phyloP scores from a whole-genome alignment of 208 protist genomes.

The Wallacemonas sp. region DNA sequence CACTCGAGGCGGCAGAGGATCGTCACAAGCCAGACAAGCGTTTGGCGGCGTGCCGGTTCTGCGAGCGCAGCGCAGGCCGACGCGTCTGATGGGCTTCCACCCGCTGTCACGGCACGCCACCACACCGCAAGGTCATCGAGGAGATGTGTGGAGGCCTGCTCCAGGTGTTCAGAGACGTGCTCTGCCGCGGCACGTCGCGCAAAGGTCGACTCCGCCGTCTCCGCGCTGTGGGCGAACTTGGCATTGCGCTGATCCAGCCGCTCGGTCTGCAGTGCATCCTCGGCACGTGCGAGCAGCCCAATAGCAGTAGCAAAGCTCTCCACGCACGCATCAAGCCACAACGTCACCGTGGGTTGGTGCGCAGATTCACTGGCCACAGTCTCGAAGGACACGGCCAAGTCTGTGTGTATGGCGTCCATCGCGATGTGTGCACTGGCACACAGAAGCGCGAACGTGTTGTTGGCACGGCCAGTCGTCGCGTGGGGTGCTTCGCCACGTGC shows the following conservation, averaged over 20 bases:
- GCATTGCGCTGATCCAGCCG: not conserved
- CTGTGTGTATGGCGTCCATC: not conserved
- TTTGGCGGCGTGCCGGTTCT: not conserved
- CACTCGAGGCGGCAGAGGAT: not conserved
- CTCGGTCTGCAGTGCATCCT: not conserved
- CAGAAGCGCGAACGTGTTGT: not conserved
- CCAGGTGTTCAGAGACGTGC: not conserved
- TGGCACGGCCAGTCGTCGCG: not conserved
- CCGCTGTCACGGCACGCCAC: not conserved
- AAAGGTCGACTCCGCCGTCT: not conserved
- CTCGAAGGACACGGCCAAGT: not conserved
- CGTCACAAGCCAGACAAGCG: not conserved
- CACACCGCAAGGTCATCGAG: not conserved
- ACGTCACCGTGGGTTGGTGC: not conserved
- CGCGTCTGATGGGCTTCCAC: no score
- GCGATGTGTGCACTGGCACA: not conserved
- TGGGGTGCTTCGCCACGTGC: not conserved
- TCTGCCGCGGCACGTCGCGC: not conserved
- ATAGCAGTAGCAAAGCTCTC: not conserved
- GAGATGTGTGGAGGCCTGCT: not conserved
- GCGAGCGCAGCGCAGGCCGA: no score
- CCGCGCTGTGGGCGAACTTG: not conserved
- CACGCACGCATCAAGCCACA: constrained; percentile 8
- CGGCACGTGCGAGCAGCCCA: not conserved
- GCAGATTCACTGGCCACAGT: no score